Evolutionary conservation across 2,329 filamentous ascomycete species (phyloP), one percentile per base, ranked within the genome.

Genomic region (Fusarium pseudoanthophilum): DNA sequence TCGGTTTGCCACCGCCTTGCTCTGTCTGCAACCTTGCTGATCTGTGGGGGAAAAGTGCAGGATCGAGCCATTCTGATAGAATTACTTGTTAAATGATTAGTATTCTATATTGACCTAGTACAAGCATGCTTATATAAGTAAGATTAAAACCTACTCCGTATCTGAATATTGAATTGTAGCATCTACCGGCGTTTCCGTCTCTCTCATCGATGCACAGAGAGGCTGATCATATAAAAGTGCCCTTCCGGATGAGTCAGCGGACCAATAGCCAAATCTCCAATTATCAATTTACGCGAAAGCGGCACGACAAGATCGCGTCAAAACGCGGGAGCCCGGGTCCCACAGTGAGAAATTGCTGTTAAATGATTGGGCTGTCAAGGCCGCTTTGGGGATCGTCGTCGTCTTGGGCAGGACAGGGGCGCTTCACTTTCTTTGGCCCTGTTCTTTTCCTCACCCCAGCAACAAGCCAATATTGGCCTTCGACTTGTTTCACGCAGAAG

Each of bases 271-370:
- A 30, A 46, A n/a, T 53, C 28, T 28, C 32, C 39, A 67, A 60
- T 62, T 37, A 21, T 34, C 66, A 78, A 75, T 81, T 78, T 75
- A 80, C 79, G 75, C 79, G 79, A 80, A 78, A 71, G 40, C 51
- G 62, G 68, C 78, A 74, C 80, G 78, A 70, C 60, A 58, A 48
- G 67, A 69, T 73, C 74, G 75, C 71, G 76, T 36, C 66, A 51
- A 56, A 37, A 65, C 67, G 52, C 66, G 67, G 26, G 34, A 60
- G 13, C 28, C 20, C 20, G 49, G 42, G 32, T 30, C 43, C 63
- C 77, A 37, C 32, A 69, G 60, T 61, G 53, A 46, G 61, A 40
- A 73, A 68, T 37, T 52, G 28, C 55, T 67, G 32, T 64, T 64
- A 60, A 36, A 42, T 69, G 59, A 64, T 60, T 72, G 71, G 71